Percentiles rank a stretch among this genome's conserved stretches.
These are phyloP conservation scores for Flammula alnicola DNA, from an alignment of 1,284 basidiomycete species.

Conservation along the genomic window DNA sequence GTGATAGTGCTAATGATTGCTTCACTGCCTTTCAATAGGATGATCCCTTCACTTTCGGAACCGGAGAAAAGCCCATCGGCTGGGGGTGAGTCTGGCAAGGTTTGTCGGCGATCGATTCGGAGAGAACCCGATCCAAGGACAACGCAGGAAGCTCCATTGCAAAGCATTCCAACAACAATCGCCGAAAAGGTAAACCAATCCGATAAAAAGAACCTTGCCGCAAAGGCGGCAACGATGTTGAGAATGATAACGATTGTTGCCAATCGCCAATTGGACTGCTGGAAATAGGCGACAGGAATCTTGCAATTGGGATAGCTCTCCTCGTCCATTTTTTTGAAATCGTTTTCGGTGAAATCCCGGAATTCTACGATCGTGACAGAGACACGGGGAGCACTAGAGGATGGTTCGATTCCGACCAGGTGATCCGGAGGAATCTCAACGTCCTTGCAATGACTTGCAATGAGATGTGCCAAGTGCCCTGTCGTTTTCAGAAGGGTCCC, in stretches of 20 bases:
- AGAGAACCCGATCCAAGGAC: constrained; percentile 15
- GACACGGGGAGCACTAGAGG: not conserved
- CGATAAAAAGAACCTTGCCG: constrained; percentile 2
- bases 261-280: no score
- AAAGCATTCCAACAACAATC: constrained; percentile 14
- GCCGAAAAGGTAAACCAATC: constrained; percentile 16
- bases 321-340: not conserved
- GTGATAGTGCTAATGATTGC: constrained; percentile 13
- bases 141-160: constrained; percentile 12
- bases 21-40: constrained; percentile 19
- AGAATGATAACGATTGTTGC: constrained; percentile 8
- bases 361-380: not conserved
- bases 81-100: constrained; percentile 12
- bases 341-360: not conserved
- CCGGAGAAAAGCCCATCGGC: constrained; percentile 17
- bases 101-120: not conserved
- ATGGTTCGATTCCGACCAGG: no score
- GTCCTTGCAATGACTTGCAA: not conserved
- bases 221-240: constrained; percentile 4
- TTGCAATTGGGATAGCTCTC: not conserved
- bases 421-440: not conserved
- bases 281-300: not conserved
- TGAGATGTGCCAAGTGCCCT: constrained; percentile 9
- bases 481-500: constrained; percentile 4
- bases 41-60: not conserved